phyloP scores from a whole-genome alignment of 1,139 yeast species.

The Blastobotrys illinoisensis region DNA sequence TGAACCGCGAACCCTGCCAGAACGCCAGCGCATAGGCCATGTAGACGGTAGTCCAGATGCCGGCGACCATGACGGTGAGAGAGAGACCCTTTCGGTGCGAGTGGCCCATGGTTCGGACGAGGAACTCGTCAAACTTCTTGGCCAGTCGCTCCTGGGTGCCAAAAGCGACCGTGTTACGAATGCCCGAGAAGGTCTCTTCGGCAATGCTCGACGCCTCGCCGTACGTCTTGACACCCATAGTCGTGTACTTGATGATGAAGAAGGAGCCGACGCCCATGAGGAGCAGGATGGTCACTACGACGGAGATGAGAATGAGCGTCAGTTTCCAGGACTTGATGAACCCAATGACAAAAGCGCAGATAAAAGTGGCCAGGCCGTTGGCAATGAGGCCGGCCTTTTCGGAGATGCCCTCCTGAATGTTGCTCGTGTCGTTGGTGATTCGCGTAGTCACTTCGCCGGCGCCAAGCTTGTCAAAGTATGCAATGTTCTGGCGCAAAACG shows the following conservation, averaged over 20 bases:
- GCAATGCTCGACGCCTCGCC: conserved; percentile 39
- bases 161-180: conserved; percentile 41
- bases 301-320: conserved; percentile 35
- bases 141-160: conserved; percentile 38
- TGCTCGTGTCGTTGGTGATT: conserved; percentile 40
- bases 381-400: conserved; percentile 40
- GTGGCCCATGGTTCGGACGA: conserved; percentile 28
- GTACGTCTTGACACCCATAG: conserved; percentile 28
- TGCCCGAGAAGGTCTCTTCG: conserved; percentile 39
- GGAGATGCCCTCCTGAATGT: conserved; percentile 42
- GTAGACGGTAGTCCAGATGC: conserved; percentile 35
- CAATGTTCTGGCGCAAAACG: conserved; percentile 39
- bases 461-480: conserved; percentile 42
- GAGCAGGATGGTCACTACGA: conserved; percentile 32
- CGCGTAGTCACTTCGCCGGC: conserved; percentile 43
- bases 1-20: conserved; percentile 40
- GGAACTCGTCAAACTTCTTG: conserved; percentile 30
- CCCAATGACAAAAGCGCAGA: conserved; percentile 39
- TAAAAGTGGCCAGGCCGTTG: conserved; percentile 35
- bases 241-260: conserved; percentile 33
- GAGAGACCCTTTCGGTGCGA: conserved; percentile 30
- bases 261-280: conserved; percentile 28
- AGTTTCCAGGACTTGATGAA: conserved; percentile 38
- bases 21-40: conserved; percentile 39
- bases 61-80: conserved; percentile 34